Conservation (phyloP, 192 early-diverging fungal species). For the Umbelopsis sp. region DNA sequence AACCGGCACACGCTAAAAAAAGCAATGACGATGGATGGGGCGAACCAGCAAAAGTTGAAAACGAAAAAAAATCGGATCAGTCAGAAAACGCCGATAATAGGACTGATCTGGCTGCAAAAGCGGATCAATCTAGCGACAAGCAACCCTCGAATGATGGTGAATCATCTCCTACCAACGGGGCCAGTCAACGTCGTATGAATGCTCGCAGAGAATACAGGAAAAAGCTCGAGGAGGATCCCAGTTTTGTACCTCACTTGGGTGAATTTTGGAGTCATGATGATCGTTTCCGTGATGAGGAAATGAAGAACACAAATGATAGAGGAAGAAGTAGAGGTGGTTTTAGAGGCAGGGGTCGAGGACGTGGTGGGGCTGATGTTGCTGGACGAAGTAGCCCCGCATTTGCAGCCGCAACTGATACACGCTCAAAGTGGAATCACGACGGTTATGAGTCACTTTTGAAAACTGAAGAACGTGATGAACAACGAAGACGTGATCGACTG, state of each 20-base stretch:
- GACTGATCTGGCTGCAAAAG: neutral
- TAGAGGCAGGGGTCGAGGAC: constrained; percentile 8
- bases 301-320: constrained; percentile 42
- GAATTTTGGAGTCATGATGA: constrained; percentile 65
- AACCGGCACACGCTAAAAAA: neutral
- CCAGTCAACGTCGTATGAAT: constrained; percentile 26
- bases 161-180: neutral
- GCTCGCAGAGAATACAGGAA: constrained; percentile 56
- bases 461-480: constrained; percentile 43
- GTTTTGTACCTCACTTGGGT: constrained; percentile 59
- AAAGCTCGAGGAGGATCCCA: constrained; percentile 57
- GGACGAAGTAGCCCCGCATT: constrained; percentile 14
- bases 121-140: neutral
- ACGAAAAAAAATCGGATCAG: no score
- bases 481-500: neutral
- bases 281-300: constrained; percentile 52
- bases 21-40: no score
- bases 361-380: constrained; percentile 1
- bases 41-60: no score
- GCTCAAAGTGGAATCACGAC: constrained; percentile 49
- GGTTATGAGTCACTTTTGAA: constrained; percentile 55
- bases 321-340: constrained; percentile 5
- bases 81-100: no score
- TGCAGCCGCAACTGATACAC: constrained; percentile 25
- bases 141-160: constrained; percentile 1